These are phyloP conservation scores for Fusarium sp. DNA, from an alignment of 2,329 filamentous ascomycete genomes.

Conservation along the genomic window DNA sequence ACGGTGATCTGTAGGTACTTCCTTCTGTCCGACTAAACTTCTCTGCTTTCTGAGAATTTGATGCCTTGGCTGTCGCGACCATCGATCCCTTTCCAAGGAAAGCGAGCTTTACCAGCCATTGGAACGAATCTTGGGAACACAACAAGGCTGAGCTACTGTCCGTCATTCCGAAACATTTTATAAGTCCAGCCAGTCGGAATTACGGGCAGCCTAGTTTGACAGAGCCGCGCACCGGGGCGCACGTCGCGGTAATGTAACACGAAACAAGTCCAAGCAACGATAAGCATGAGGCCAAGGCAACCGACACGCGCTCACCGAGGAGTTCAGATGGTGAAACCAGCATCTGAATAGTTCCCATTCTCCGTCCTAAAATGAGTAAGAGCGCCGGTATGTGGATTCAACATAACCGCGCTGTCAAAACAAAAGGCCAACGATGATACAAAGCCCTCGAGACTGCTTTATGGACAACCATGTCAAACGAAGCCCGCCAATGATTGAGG, in stretches of 20 bases:
- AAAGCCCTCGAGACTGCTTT: constrained; percentile 17
- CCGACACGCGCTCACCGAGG: constrained; percentile 25
- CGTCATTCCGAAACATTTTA: constrained; percentile 15
- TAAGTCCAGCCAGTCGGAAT: constrained; percentile 10
- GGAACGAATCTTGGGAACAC: neutral
- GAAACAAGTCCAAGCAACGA: constrained; percentile 9
- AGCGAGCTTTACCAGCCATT: neutral
- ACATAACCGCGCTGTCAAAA: neutral
- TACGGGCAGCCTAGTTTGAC: constrained; percentile 29
- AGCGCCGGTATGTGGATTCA: neutral
- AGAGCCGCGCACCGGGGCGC: constrained; percentile 13
- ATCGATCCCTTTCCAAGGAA: neutral
- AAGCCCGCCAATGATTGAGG: constrained; percentile 9
- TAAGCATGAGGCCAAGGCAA: constrained; percentile 14
- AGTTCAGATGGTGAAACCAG: constrained; percentile 39
- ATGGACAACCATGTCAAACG: neutral
- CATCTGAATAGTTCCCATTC: constrained; percentile 28
- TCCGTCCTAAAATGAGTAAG: constrained; percentile 16
- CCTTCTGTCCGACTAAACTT: neutral
- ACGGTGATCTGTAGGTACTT: neutral
- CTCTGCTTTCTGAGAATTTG: neutral
- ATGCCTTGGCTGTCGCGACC: neutral
- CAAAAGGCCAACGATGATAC: constrained; percentile 31
- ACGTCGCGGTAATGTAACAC: constrained; percentile 24
- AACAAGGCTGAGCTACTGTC: constrained; percentile 33